phyloP scores from a whole-genome alignment of 352 stramenopile species.

The Pythium oligandrum region DNA sequence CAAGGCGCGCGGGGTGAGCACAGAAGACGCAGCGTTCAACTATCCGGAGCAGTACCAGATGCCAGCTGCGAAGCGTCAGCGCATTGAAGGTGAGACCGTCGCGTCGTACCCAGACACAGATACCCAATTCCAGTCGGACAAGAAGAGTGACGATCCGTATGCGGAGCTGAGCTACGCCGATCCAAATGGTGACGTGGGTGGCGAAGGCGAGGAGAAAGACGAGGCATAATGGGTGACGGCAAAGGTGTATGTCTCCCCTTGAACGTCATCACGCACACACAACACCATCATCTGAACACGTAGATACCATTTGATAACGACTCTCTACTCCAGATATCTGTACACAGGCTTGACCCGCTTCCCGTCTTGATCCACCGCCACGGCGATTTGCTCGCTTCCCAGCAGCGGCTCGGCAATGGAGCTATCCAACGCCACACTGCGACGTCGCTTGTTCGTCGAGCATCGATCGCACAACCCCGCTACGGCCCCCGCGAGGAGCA shows the following conservation, averaged over 20 bases:
- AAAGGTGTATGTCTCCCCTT: no score
- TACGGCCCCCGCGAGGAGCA: slow-evolving; percentile 32
- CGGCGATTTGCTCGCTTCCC: not conserved
- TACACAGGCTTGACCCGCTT: slow-evolving; percentile 30
- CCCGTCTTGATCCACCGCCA: no score
- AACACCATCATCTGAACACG: no score
- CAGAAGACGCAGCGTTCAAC: slow-evolving; percentile 60
- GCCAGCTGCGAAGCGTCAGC: slow-evolving; percentile 60
- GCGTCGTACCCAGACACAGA: slow-evolving; percentile 75
- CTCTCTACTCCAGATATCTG: slow-evolving; percentile 34
- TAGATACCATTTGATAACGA: not conserved
- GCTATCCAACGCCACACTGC: not conserved
- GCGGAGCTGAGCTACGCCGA: slow-evolving; percentile 61
- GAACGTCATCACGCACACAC: no score
- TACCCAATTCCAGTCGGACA: slow-evolving; percentile 32
- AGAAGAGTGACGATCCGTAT: slow-evolving; percentile 28
- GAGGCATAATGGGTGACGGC: not conserved
- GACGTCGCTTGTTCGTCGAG: slow-evolving; percentile 1
- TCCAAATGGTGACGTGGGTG: slow-evolving; percentile 20
- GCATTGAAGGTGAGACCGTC: slow-evolving; percentile 52
- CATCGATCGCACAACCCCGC: slow-evolving; percentile 30
- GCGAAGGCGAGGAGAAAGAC: slow-evolving; percentile 14
- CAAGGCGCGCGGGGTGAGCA: slow-evolving; percentile 56
- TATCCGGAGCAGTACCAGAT: slow-evolving; percentile 80
- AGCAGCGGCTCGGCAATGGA: slow-evolving; percentile 16